Conservation (phyloP, 257 asterid species). For the Phtheirospermum japonicum region DNA sequence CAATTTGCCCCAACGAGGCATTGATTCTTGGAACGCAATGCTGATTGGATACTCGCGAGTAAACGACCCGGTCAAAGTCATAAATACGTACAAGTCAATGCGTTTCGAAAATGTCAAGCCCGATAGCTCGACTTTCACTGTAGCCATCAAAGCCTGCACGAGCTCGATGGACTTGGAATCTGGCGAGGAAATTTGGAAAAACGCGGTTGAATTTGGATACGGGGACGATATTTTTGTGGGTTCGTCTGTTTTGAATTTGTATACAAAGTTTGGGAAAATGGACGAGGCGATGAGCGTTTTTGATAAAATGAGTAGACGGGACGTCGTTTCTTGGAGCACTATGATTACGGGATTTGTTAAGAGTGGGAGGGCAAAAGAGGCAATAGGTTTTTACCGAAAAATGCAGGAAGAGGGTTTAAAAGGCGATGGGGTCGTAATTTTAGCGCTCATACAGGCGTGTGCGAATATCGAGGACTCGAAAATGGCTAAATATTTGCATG, state of each 20-base stretch:
- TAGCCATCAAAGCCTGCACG: slow-evolving; percentile 75
- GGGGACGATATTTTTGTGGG: slow-evolving; percentile 61
- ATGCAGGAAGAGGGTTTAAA: slow-evolving; percentile 57
- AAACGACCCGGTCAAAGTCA: slow-evolving; percentile 36
- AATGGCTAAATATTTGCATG: slow-evolving; percentile 67
- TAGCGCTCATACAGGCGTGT: slow-evolving; percentile 66
- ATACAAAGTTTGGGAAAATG: slow-evolving; percentile 58
- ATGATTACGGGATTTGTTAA: slow-evolving; percentile 62
- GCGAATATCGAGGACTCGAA: slow-evolving; percentile 42
- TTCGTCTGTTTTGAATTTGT: slow-evolving; percentile 62
- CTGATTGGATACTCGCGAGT: slow-evolving; percentile 48
- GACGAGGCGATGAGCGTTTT: slow-evolving; percentile 56
- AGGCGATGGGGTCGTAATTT: slow-evolving; percentile 63
- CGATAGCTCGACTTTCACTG: slow-evolving; percentile 81
- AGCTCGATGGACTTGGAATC: slow-evolving; percentile 45
- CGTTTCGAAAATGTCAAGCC: slow-evolving; percentile 42
- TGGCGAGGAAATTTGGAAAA: slow-evolving; percentile 52
- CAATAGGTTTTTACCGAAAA: slow-evolving; percentile 40
- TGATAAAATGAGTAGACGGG: slow-evolving; percentile 50
- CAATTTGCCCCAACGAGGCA: slow-evolving; percentile 42
- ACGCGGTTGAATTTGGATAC: slow-evolving; percentile 54
- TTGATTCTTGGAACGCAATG: slow-evolving; percentile 71
- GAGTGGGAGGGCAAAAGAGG: slow-evolving; percentile 49
- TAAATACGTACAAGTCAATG: slow-evolving; percentile 44
- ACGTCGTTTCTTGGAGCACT: slow-evolving; percentile 70